These are phyloP conservation scores for Graphilbum fragrans DNA, from an alignment of 2,329 filamentous ascomycete genomes.

Conservation along the genomic window DNA sequence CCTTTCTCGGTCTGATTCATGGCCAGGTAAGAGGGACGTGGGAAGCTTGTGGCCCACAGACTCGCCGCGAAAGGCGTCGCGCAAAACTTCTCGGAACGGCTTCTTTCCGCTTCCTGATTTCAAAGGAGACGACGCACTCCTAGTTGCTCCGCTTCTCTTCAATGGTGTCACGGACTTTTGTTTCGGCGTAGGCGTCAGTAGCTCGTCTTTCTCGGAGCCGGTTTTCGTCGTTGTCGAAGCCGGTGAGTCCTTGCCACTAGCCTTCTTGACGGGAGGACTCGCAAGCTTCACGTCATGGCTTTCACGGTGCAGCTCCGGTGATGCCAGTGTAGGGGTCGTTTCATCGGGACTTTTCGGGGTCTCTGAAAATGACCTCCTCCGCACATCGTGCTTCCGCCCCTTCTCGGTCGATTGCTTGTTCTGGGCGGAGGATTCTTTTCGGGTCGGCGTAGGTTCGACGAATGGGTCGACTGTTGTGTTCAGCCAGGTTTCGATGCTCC, in stretches of 20 bases:
- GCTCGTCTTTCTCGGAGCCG: conserved; percentile 15
- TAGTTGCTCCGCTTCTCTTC: conserved; percentile 44
- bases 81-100: conserved; percentile 44
- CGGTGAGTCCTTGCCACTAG: conserved; percentile 3
- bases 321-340: not conserved
- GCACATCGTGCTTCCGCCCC: conserved; percentile 17
- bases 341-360: conserved; percentile 6
- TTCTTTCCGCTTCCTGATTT: conserved; percentile 31
- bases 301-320: not conserved
- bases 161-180: conserved; percentile 20
- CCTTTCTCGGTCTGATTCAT: conserved; percentile 11
- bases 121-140: conserved; percentile 33
- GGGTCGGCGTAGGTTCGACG: conserved; percentile 26
- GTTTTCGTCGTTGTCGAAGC: conserved; percentile 10
- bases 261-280: not conserved
- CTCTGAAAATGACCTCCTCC: conserved; percentile 4
- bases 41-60: conserved; percentile 35
- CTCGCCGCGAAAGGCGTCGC: conserved; percentile 51
- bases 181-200: conserved; percentile 19
- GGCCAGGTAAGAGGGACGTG: conserved; percentile 32
- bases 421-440: conserved; percentile 10
- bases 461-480: conserved; percentile 52
- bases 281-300: conserved; percentile 1
- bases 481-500: conserved; percentile 54
- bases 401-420: conserved; percentile 22